Percentiles rank a stretch among this genome's conserved stretches.
Evolutionary conservation across 768 basidiomycete genomes (phyloP).

Genomic region (Cyclocybe aegerita): DNA sequence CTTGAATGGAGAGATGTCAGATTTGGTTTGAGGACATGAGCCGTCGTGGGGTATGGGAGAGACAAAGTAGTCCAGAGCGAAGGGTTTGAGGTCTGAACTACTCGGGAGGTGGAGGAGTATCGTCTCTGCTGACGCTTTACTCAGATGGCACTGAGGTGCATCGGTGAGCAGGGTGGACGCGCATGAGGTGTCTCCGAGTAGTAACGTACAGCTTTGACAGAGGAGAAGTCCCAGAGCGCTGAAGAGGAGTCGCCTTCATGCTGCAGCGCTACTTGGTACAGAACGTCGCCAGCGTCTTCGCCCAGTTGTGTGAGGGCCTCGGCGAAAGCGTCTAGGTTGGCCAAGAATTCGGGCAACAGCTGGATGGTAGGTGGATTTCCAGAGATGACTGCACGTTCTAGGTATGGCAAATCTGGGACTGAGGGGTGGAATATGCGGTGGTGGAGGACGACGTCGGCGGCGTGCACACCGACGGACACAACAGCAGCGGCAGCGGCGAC

Average conservation of each 20-base stretch:
- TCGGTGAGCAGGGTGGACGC: conserved; percentile 6
- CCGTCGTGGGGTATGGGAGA: conserved; percentile 69
- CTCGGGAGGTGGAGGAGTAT: conserved; percentile 55
- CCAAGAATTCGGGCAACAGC: conserved; percentile 37
- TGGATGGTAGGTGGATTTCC: conserved; percentile 35
- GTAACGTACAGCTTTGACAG: conserved; percentile 57
- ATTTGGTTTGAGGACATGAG: conserved; percentile 48
- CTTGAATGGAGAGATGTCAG: conserved; percentile 19
- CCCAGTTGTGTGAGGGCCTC: conserved; percentile 30
- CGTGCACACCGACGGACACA: conserved; percentile 19
- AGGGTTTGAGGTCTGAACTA: conserved; percentile 43
- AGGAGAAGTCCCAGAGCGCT: conserved; percentile 54
- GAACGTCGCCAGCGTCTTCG: conserved; percentile 36
- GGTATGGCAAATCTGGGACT: conserved; percentile 35
- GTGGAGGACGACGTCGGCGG: conserved; percentile 31
- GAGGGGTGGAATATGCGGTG: conserved; percentile 57
- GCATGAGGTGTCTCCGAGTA: conserved; percentile 1
- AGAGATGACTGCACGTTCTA: conserved; percentile 41
- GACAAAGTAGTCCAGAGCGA: conserved; percentile 72
- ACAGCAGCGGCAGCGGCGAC: conserved; percentile 11
- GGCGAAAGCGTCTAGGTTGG: conserved; percentile 49
- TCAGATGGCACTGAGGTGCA: conserved; percentile 62
- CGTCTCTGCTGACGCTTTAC: conserved; percentile 49
- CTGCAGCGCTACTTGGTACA: conserved; percentile 75
- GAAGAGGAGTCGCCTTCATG: conserved; percentile 40